Conservation (phyloP, 202 grass and related monocot genomes). For the Cymbopogon flexuosus region DNA sequence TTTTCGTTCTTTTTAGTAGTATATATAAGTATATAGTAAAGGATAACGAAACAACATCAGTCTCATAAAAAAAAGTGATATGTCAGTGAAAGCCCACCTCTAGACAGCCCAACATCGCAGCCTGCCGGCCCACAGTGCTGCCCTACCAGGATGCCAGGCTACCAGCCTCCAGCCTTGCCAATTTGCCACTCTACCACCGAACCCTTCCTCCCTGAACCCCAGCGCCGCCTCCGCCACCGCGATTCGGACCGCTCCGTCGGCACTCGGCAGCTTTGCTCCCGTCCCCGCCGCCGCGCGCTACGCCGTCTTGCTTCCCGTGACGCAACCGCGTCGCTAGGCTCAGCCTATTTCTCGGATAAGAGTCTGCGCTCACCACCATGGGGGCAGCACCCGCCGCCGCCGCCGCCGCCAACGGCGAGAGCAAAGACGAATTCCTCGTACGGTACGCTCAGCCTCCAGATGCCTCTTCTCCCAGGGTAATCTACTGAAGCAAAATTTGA, state of each 20-base stretch:
- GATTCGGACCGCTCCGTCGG: background rate
- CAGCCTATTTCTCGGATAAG: background rate
- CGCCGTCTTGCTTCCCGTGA: background rate
- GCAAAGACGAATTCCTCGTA: background rate
- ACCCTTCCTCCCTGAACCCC: background rate
- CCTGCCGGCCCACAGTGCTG: background rate
- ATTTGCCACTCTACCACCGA: background rate
- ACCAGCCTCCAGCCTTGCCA: no score
- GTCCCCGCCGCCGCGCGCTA: background rate
- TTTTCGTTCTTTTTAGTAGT: no score
- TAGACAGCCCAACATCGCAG: background rate
- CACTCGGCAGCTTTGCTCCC: no score
- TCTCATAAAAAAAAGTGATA: background rate
- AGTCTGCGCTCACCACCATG: background rate
- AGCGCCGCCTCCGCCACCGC: background rate
- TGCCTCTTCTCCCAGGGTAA: background rate
- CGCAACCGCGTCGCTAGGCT: background rate
- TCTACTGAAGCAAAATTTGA: background rate
- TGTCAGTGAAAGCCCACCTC: background rate
- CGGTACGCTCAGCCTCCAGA: conserved; percentile 3
- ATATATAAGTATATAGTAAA: background rate
- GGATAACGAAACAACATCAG: no score
- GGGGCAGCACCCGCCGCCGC: background rate
- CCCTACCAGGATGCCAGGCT: background rate
- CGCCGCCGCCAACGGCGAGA: background rate